phyloP scores from a whole-genome alignment of 1,139 yeast species.

The Eremothecium sinecaudum region DNA sequence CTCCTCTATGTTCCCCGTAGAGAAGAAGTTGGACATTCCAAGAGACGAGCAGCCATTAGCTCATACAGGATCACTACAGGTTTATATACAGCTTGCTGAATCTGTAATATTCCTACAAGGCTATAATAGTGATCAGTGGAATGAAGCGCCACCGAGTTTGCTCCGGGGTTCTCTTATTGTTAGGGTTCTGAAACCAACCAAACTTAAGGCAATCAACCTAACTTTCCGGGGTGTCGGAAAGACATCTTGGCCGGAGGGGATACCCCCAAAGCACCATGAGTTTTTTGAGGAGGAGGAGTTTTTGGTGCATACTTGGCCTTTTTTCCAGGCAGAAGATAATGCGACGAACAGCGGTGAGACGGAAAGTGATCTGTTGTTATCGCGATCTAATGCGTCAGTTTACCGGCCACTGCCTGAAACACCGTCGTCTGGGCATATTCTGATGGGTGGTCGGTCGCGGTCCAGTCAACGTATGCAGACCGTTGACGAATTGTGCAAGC shows the following conservation, averaged over 20 bases:
- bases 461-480: not conserved
- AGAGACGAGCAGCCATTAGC: conserved; percentile 29
- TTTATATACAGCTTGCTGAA: conserved; percentile 50
- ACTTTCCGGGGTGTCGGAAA: conserved; percentile 62
- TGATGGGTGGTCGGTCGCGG: not conserved
- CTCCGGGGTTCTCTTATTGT: conserved; percentile 74
- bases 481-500: not conserved
- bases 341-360: conserved; percentile 10
- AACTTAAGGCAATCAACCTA: conserved; percentile 59
- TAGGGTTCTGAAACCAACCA: conserved; percentile 63
- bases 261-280: conserved; percentile 75
- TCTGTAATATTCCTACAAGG: conserved; percentile 76
- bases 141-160: conserved; percentile 68
- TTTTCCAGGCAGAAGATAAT: conserved; percentile 40
- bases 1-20: conserved; percentile 33
- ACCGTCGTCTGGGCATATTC: not conserved
- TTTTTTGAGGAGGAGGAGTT: conserved; percentile 57
- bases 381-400: conserved; percentile 25
- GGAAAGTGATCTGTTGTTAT: conserved; percentile 15
- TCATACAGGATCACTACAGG: conserved; percentile 31
- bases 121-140: conserved; percentile 55
- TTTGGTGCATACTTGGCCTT: conserved; percentile 85
- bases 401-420: conserved; percentile 16
- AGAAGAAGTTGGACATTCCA: conserved; percentile 30
- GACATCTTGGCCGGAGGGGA: conserved; percentile 99